These are phyloP conservation scores for Mycena belliarum DNA, from an alignment of 768 basidiomycete species.

Conservation along the genomic window DNA sequence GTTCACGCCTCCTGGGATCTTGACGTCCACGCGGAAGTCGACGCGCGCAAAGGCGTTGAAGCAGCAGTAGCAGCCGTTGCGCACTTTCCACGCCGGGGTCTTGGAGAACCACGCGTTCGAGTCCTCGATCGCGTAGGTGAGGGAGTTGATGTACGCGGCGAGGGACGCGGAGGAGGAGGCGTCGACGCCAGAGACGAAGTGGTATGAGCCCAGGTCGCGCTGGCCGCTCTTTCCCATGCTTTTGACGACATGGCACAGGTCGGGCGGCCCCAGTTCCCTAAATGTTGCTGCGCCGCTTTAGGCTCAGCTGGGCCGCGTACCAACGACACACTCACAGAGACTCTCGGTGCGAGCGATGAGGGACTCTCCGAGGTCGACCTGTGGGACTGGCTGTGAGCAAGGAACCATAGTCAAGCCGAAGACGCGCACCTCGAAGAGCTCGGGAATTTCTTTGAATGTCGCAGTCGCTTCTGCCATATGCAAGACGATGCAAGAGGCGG, in stretches of 20 bases:
- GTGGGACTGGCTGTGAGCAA: slow-evolving; percentile 12
- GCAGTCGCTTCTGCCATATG: slow-evolving; percentile 63
- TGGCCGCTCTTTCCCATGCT: slow-evolving; percentile 80
- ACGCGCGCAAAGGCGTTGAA: slow-evolving; percentile 98
- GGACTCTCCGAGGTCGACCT: slow-evolving; percentile 91
- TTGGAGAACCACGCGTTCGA: slow-evolving; percentile 91
- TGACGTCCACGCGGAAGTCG: slow-evolving; percentile 95
- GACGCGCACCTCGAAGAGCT: slow-evolving; percentile 78
- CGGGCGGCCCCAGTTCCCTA: slow-evolving; percentile 95
- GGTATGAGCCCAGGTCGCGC: slow-evolving; percentile 93
- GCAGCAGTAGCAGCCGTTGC: slow-evolving; percentile 93
- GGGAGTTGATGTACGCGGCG: slow-evolving; percentile 96
- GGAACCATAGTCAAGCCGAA: not conserved
- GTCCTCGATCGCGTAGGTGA: slow-evolving; percentile 95
- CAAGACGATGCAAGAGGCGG: not conserved
- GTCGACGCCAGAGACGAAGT: slow-evolving; percentile 98
- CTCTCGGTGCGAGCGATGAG: slow-evolving; percentile 89
- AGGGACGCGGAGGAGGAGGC: slow-evolving; percentile 96
- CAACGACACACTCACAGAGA: slow-evolving; percentile 59
- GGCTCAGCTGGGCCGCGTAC: not conserved
- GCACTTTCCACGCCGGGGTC: slow-evolving; percentile 83
- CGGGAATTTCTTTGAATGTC: slow-evolving; percentile 90
- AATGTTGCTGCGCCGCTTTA: slow-evolving; percentile 70
- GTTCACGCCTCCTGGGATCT: slow-evolving; percentile 95
- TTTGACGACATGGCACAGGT: slow-evolving; percentile 94